Base-by-base conservation (phyloP, 176 grass and related monocot species). In the Chrysopogon serrulatus region DNA sequence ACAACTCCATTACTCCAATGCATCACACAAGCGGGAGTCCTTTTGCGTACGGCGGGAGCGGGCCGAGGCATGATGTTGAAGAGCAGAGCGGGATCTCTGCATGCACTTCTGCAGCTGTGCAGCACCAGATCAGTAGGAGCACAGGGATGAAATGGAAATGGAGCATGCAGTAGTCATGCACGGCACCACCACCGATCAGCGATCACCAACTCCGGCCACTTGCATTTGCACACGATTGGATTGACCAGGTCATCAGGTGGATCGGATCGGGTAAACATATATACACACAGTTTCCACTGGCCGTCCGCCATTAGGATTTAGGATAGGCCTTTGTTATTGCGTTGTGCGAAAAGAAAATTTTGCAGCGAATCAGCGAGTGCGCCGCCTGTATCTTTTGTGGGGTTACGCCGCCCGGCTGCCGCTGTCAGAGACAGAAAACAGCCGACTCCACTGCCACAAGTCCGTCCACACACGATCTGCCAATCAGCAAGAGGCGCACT, bases 191-290 rank as follows among this genome's bases (percentile, higher is more conserved):
- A 24, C 9, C 23, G 21, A 39, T 4, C 37, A 39, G 5, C 37
- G 3, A 36, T 66, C 63, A 53, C 78, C 78, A 80, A 80, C 78
- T 51, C 31, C 64, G 65, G 21, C 12, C 78, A 68, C 78, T 80
- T 14, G 40, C 59, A 10, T 18, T 12, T 15, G 16, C 57, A 62
- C 36, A 26, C 1, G 63, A 49, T 18, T 34, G 31, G 63, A 49
- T 18, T 34, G 31, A 51, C 31, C 42, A 79, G 40, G 78, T 51
- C 18, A 27, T 67, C 78, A 67, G 62, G 30, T 49, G 42, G 43
- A 49, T 30, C 37, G 37, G 6, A 39, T 39, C 6, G 30, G 28
- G 48, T 65, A 10, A 54, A 54, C n/a, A n/a, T n/a, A n/a, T n/a
- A 59, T n/a, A 45, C 16, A 19, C 9, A 16, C 76, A 45, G 42